Conservation (phyloP, 2,329 filamentous ascomycete genomes). For the Trichothecium roseum region DNA sequence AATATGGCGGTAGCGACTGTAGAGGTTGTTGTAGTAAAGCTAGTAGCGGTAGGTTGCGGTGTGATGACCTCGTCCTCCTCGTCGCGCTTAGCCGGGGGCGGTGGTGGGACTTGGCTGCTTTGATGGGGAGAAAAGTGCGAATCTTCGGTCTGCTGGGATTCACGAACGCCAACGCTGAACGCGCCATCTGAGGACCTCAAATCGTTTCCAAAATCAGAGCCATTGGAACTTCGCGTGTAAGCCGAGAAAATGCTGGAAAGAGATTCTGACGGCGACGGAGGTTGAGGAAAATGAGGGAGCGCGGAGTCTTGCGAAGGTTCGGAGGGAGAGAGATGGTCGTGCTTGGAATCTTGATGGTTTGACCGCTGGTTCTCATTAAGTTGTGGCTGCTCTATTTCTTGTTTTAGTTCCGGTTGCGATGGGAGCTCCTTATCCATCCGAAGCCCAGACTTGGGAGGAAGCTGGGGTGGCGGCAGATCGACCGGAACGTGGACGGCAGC, state of each 20-base stretch:
- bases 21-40: neutral
- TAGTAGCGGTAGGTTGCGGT: neutral
- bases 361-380: neutral
- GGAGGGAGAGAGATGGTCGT: conserved; percentile 1
- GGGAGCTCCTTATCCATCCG: neutral
- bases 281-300: conserved; percentile 13
- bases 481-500: too few species aligned
- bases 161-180: conserved; percentile 8
- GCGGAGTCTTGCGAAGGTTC: neutral
- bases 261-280: conserved; percentile 33
- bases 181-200: conserved; percentile 27
- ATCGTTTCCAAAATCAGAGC: conserved; percentile 16
- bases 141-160: conserved; percentile 10
- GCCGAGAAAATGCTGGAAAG: conserved; percentile 45
- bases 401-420: neutral
- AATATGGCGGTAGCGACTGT: neutral
- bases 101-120: conserved; percentile 7
- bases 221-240: conserved; percentile 38
- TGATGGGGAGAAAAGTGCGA: conserved; percentile 7
- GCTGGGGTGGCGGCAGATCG: neutral
- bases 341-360: neutral
- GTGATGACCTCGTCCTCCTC: conserved; percentile 4
- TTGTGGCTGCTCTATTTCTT: too few species aligned
- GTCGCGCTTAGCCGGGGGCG: conserved; percentile 13
- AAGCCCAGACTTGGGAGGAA: neutral